Conservation (phyloP, 305 asterid species). For the Fraxinus latifolia region DNA sequence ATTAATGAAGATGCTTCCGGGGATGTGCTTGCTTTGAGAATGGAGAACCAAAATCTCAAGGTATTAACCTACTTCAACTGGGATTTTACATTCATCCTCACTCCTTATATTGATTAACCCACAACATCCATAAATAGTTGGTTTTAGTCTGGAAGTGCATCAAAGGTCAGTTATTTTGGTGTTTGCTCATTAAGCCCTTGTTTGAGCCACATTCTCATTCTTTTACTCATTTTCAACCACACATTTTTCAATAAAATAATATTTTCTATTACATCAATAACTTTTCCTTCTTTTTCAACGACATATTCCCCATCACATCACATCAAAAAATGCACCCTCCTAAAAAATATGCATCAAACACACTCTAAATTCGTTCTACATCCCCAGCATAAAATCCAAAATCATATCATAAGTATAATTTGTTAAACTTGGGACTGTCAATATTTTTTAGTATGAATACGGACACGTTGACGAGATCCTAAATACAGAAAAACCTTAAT, state of each 20-base stretch:
- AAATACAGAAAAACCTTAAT: neutral
- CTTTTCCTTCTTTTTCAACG: too few species aligned
- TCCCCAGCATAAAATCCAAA: neutral
- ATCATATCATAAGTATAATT: slow-evolving; percentile 1
- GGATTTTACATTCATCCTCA: neutral
- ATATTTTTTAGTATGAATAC: slow-evolving; percentile 5
- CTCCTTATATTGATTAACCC: neutral
- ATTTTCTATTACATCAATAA: too few species aligned
- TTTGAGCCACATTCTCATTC: too few species aligned
- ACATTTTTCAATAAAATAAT: too few species aligned
- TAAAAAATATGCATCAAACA: too few species aligned
- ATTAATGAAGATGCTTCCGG: slow-evolving; percentile 97
- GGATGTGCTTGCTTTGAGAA: slow-evolving; percentile 86
- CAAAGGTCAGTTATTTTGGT: neutral
- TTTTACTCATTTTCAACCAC: too few species aligned
- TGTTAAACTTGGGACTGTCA: neutral
- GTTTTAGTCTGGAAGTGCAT: slow-evolving; percentile 3
- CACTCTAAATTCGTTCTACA: neutral
- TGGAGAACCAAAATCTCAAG: slow-evolving; percentile 87
- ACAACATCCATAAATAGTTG: neutral
- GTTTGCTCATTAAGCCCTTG: neutral
- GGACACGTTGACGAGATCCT: neutral
- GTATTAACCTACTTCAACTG: slow-evolving; percentile 32
- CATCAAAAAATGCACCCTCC: too few species aligned
- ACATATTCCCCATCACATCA: too few species aligned